Conservation (phyloP, 768 basidiomycete species). For the Scleroderma citrinum region DNA sequence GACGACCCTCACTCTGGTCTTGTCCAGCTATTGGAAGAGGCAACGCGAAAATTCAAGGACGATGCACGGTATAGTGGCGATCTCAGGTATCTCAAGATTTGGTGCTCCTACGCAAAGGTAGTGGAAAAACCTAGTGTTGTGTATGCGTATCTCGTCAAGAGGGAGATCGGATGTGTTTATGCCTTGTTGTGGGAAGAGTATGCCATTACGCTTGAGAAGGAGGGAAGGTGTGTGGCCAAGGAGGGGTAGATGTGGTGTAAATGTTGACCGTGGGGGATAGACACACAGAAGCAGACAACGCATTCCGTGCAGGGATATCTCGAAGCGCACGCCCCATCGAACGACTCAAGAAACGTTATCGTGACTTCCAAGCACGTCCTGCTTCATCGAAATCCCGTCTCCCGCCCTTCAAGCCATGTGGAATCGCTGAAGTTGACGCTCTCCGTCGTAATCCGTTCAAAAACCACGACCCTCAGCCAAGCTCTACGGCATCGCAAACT, state of each 20-base stretch:
- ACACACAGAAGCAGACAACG: conserved; percentile 66
- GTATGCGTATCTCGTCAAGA: conserved; percentile 68
- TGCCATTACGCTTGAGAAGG: conserved; percentile 68
- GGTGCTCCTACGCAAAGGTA: conserved; percentile 81
- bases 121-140: conserved; percentile 64
- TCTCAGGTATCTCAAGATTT: conserved; percentile 85
- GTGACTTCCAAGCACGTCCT: conserved; percentile 65
- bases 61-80: conserved; percentile 86
- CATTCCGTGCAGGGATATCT: conserved; percentile 79
- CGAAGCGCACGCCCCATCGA: conserved; percentile 78
- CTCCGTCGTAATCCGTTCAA: conserved; percentile 33
- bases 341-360: conserved; percentile 74
- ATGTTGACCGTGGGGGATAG: conserved; percentile 34
- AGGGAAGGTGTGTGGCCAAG: conserved; percentile 58
- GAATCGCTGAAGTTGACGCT: conserved; percentile 23
- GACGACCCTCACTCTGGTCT: conserved; percentile 70
- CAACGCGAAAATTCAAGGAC: conserved; percentile 72
- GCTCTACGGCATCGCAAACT: conserved; percentile 20
- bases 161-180: conserved; percentile 71
- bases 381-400: conserved; percentile 23
- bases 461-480: conserved; percentile 27
- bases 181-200: conserved; percentile 89
- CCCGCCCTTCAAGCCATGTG: conserved; percentile 19
- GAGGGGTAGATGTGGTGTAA: conserved; percentile 1
- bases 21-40: conserved; percentile 75